These are phyloP conservation scores for Chlorociboria aeruginascens DNA, from an alignment of 495 filamentous ascomycete genomes.

Conservation along the genomic window DNA sequence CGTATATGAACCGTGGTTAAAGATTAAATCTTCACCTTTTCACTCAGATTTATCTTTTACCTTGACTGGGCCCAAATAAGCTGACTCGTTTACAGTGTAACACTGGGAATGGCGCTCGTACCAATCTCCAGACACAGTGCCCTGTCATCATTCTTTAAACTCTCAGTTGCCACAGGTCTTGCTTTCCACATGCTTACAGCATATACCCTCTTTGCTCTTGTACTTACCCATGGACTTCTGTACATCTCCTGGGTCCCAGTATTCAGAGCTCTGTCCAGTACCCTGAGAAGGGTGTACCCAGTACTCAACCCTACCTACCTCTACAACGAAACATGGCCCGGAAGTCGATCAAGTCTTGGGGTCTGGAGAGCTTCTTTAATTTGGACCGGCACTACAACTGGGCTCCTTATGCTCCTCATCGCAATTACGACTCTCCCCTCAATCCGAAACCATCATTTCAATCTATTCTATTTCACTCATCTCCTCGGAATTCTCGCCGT, in stretches of 20 bases:
- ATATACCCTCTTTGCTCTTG: slow-evolving; percentile 20
- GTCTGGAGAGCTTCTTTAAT: slow-evolving; percentile 24
- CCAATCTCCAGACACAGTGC: slow-evolving; percentile 24
- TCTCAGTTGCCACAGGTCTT: slow-evolving; percentile 20
- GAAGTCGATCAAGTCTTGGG: slow-evolving; percentile 19
- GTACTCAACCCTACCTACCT: slow-evolving; percentile 24
- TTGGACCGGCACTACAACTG: slow-evolving; percentile 18
- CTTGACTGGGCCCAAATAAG: too few relatives aligned
- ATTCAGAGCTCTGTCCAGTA: slow-evolving; percentile 4
- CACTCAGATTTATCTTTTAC: too few relatives aligned
- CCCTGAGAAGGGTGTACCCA: slow-evolving; percentile 10
- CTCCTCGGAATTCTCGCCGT: slow-evolving; percentile 19
- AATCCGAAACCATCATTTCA: slow-evolving; percentile 21
- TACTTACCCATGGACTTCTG: slow-evolving; percentile 20
- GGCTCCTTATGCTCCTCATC: slow-evolving; percentile 17
- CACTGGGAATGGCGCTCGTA: slow-evolving; percentile 24
- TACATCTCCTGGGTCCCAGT: slow-evolving; percentile 21
- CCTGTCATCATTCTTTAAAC: slow-evolving; percentile 23
- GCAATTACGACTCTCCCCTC: slow-evolving; percentile 20
- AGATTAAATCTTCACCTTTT: too few relatives aligned
- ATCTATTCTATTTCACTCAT: slow-evolving; percentile 26
- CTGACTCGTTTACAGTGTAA: slow-evolving; percentile 2
- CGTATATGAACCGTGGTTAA: too few relatives aligned
- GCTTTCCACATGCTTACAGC: slow-evolving; percentile 23
- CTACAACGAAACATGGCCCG: slow-evolving; percentile 23